These are phyloP conservation scores for Wickerhamiella slavikovae DNA, from an alignment of 805 yeast genomes.

Conservation along the genomic window DNA sequence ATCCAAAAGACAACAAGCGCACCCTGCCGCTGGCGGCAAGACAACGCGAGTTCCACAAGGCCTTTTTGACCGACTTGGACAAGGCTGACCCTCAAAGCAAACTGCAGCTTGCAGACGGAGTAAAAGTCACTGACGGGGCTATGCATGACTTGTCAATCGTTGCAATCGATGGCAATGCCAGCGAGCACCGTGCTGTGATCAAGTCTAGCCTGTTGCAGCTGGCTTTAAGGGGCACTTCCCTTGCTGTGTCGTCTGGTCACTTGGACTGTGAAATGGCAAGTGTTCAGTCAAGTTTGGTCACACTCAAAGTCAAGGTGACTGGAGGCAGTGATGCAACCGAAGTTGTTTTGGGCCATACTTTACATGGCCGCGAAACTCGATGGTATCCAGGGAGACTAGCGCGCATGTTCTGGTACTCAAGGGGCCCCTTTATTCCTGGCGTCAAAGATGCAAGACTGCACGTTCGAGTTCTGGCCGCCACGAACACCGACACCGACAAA, in stretches of 20 bases:
- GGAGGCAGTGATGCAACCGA: background rate
- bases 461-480: conserved; percentile 3
- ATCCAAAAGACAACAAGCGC: conserved; percentile 21
- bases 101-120: conserved; percentile 3
- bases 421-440: conserved; percentile 11
- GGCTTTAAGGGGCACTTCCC: conserved; percentile 1
- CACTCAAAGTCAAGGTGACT: conserved; percentile 4
- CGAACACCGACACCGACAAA: background rate
- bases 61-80: conserved; percentile 30
- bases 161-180: background rate
- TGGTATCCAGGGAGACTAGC: conserved; percentile 5
- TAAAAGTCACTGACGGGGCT: background rate
- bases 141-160: conserved; percentile 1
- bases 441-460: background rate
- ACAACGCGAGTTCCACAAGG: too few relatives aligned
- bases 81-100: conserved; percentile 21
- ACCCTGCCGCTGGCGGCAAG: too few relatives aligned
- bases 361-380: conserved; percentile 7
- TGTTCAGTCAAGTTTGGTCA: conserved; percentile 8
- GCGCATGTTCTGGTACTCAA: conserved; percentile 11
- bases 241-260: conserved; percentile 2
- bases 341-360: too few relatives aligned
- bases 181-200: too few relatives aligned
- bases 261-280: conserved; percentile 7
- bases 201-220: background rate